Base-by-base conservation (phyloP, 208 protist genomes). In the Naegleria gruberi region DNA sequence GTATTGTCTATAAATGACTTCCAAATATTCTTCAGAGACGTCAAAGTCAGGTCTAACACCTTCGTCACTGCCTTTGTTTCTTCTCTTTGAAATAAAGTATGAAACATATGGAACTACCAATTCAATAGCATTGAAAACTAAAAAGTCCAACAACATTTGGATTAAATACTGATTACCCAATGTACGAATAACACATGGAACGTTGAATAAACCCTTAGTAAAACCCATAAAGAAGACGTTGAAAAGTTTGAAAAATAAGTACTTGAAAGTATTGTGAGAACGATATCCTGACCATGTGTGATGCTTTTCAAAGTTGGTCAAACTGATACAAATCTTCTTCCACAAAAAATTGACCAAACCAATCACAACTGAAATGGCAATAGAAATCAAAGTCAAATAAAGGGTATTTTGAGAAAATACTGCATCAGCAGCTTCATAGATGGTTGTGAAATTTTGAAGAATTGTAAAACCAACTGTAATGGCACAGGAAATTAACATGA, bases 41-140 rank as follows among this genome's bases (percentile, higher is more conserved):
- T 90, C 89, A 90, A 90, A 90, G n/a, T 87, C 89, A 34, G 15
- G n/a, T 90, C 89, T 37, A 34, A 44, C 17, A n/a, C 82, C 57
- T 46, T 90, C 89, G n/a, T 90, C 82, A 44, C 30, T 43, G 6
- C 43, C 87, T 19, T 90, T 41, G 12, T 89, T 40, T 51, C 17
- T 51, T 26, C 37, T 55, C 43, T 51, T 90, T 17, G 46, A 55
- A 0, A 90, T 34, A 12, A 37, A 30, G 45, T 34, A 57, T 26
- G 12, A 7, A 74, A 90, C n/a, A 55, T 57, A 19, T 30, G 87
- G 87, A 6, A 74, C 1, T 23, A 90, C 12, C 8, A 90, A 40
- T 57, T 90, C 87, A 40, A 74, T 40, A 6, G 30, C 41, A 74
- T 74, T 74, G 10, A 65, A 46, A 0, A 74, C 40, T 12, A 55